Evolutionary conservation across 2,329 filamentous ascomycete genomes (phyloP).

Genomic region (Cadophora sp.): DNA sequence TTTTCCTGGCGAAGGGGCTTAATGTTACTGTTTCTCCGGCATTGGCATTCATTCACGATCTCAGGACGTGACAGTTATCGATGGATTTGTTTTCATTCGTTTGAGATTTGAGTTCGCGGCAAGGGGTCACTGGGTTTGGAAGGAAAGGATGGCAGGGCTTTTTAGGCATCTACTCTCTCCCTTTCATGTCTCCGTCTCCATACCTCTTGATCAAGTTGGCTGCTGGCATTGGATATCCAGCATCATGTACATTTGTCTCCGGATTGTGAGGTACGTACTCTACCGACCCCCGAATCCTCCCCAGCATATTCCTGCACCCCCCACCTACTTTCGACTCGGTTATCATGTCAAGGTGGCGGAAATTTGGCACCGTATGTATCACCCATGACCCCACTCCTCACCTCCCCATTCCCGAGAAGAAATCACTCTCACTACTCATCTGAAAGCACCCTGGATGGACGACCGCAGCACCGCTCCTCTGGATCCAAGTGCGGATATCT

Average conservation of each 20-base stretch:
- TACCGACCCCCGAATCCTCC: conserved; percentile 23
- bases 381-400: conserved; percentile 18
- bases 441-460: conserved; percentile 36
- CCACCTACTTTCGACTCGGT: not conserved
- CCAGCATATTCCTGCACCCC: conserved; percentile 5
- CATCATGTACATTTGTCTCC: conserved; percentile 26
- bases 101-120: conserved; percentile 14
- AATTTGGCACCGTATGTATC: conserved; percentile 32
- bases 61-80: conserved; percentile 2
- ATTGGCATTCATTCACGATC: conserved; percentile 24
- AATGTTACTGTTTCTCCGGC: conserved; percentile 15
- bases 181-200: conserved; percentile 30
- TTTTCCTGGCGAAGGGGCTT: conserved; percentile 7
- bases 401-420: not conserved
- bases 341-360: not conserved
- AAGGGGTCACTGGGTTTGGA: not conserved
- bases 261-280: conserved; percentile 41
- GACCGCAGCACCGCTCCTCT: conserved; percentile 9
- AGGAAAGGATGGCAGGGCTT: conserved; percentile 20
- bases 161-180: conserved; percentile 40
- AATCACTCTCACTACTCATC: conserved; percentile 41
- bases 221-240: conserved; percentile 29
- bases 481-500: conserved; percentile 16
- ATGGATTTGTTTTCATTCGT: conserved; percentile 19
- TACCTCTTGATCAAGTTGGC: conserved; percentile 23